Evolutionary conservation across 2,329 filamentous ascomycete species (phyloP), one percentile per base, ranked within the genome.

Genomic region (Diaporthe velutina): DNA sequence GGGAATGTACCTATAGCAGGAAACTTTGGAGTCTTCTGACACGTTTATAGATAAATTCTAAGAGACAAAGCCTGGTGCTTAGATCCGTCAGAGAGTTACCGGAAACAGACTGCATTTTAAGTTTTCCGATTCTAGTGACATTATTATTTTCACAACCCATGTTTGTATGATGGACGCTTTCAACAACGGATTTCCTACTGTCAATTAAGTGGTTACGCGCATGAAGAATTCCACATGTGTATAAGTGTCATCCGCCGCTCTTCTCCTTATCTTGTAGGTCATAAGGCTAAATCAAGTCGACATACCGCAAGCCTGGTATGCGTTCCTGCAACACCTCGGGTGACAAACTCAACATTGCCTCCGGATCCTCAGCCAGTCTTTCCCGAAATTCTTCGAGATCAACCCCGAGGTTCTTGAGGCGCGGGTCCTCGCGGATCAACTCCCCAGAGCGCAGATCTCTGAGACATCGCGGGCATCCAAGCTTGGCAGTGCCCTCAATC

Each of bases 111-210:
- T 0, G 19, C 10, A 1, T 33, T n/a, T 19, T 35, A 5, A n/a
- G 9, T 35, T 4, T 10, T 35, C 0, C 17, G 0, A 2, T n/a
- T 0, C 19, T 1, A 10, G 25, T 30, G 15, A 54, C 13, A 19
- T 54, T 2, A 4, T 35, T 10, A 10, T 40, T 40, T 15, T 8
- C 0, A 1, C 28, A 1, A 15, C 3, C 13, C 5, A 9, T 17
- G 6, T 38, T 35, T 22, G 7, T n/a, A n/a, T n/a, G n/a, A n/a
- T n/a, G n/a, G 3, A 50, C 4, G 25, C n/a, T 50, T 50, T 25
- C 38, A 13, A 40, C 38, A 9, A 40, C 7, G 38, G 13, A 13
- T 12, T 13, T 40, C 13, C 38, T 40, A 40, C 38, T 10, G 38
- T 13, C 2, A 40, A 13, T 10, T 40, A 13, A 40, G 10, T 40